Evolutionary conservation across 1,284 basidiomycete genomes (phyloP), one percentile per base, ranked within the genome.

Genomic region (Entoloma clypeatum): DNA sequence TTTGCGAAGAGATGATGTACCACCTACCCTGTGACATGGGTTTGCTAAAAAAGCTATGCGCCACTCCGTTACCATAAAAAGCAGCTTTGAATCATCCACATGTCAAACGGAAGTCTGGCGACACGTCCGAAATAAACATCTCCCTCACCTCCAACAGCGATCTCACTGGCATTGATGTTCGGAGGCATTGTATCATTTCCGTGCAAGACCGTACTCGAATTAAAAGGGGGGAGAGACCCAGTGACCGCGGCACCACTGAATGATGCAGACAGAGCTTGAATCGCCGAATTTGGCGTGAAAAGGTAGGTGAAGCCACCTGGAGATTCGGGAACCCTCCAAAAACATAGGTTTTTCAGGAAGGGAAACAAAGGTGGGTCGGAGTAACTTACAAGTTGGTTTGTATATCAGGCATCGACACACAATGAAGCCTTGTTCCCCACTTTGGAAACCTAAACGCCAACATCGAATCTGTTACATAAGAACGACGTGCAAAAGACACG

Each of bases 391-490:
- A 50, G 39, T 63, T 61, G 17, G 43, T 48, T 10, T 44, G 33
- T 3, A 56, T 46, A 38, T 67, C 51, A 7, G 65, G 56, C 7
- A 69, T 42, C 35, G 60, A 64, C 17, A 50, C 46, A 48, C 68
- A 72, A 22, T 59, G 60, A 5, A 65, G 65, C 16, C 69, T 55
- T 10, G 68, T 59, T 0, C 69, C 69, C 69, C 69, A 71, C 44
- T 61, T 56, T 11, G 66, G 63, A 51, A 63, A 64, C 41, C 65
- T 68, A 24, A 7, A 32, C 16, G 22, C 13, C 27, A 14, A 26
- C 17, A 31, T n/a, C 26, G 36, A 8, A 32, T 41, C 19, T 38
- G 36, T 36, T 33, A 17, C 33, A 29, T 36, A 9, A 36, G 36
- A 22, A 6, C 24, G 36, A 4, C 36, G 5, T 11, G 17, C 13